phyloP scores from a whole-genome alignment of 2,329 filamentous ascomycete species.

The Dothistroma septosporum region DNA sequence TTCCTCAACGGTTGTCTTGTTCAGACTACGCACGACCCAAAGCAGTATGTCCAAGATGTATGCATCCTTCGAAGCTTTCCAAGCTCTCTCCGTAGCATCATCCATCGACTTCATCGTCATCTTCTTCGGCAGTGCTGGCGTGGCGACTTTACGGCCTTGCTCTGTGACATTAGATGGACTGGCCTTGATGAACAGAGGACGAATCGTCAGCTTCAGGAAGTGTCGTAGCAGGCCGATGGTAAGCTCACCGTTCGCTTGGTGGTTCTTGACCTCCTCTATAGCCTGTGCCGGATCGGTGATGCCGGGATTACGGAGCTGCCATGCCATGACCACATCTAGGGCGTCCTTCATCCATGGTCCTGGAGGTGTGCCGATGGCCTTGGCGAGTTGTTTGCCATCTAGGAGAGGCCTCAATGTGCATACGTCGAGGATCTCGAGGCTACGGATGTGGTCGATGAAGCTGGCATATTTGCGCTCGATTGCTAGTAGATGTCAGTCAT shows the following conservation, averaged over 20 bases:
- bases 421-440: constrained; percentile 50
- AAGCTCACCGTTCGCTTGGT: constrained; percentile 46
- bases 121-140: constrained; percentile 38
- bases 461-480: constrained; percentile 50
- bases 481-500: constrained; percentile 29
- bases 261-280: constrained; percentile 43
- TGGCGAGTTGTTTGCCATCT: constrained; percentile 69
- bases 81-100: constrained; percentile 51
- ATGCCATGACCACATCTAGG: constrained; percentile 74
- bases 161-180: constrained; percentile 53
- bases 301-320: constrained; percentile 79
- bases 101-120: constrained; percentile 36
- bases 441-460: constrained; percentile 51
- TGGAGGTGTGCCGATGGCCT: constrained; percentile 62
- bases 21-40: constrained; percentile 57
- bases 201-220: constrained; percentile 61
- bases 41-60: constrained; percentile 54
- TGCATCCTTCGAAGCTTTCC: constrained; percentile 53
- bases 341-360: constrained; percentile 82
- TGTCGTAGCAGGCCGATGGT: constrained; percentile 47
- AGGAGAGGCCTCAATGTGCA: constrained; percentile 51
- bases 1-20: constrained; percentile 49
- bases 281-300: constrained; percentile 52
- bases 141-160: constrained; percentile 54
- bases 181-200: constrained; percentile 61